These are phyloP conservation scores for Cystobasidium onofrii DNA, from an alignment of 768 basidiomycete genomes.

Conservation along the genomic window DNA sequence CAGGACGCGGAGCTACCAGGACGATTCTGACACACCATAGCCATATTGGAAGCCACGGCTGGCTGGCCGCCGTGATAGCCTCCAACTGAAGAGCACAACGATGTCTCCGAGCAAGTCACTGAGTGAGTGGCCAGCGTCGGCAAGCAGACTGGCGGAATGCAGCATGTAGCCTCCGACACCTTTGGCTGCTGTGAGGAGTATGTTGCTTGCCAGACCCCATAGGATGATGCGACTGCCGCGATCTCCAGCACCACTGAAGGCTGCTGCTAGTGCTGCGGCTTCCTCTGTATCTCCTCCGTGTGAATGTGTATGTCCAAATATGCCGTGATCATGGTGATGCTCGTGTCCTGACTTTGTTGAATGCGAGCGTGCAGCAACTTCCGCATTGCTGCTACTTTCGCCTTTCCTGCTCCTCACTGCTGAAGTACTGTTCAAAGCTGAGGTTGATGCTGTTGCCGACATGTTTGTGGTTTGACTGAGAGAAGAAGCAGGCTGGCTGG, in stretches of 20 bases:
- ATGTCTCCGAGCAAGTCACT: conserved; percentile 85
- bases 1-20: neutral
- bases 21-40: conserved; percentile 33
- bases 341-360: conserved; percentile 27
- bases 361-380: neutral
- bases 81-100: conserved; percentile 82
- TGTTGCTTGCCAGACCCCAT: conserved; percentile 71
- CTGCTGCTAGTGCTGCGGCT: conserved; percentile 61
- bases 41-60: conserved; percentile 67
- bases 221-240: conserved; percentile 74
- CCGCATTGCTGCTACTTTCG: neutral
- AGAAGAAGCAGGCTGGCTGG: neutral
- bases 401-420: neutral
- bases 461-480: neutral
- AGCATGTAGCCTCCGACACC: conserved; percentile 73
- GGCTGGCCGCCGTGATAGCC: conserved; percentile 70
- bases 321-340: conserved; percentile 32
- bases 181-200: conserved; percentile 72
- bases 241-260: conserved; percentile 52
- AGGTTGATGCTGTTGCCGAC: neutral
- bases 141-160: conserved; percentile 5
- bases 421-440: neutral
- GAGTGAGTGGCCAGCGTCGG: conserved; percentile 56
- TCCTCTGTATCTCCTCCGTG: conserved; percentile 57
- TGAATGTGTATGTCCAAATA: conserved; percentile 46